These are phyloP conservation scores for Plasmodium yoelii DNA, from an alignment of 169 alveolate species.

Conservation along the genomic window DNA sequence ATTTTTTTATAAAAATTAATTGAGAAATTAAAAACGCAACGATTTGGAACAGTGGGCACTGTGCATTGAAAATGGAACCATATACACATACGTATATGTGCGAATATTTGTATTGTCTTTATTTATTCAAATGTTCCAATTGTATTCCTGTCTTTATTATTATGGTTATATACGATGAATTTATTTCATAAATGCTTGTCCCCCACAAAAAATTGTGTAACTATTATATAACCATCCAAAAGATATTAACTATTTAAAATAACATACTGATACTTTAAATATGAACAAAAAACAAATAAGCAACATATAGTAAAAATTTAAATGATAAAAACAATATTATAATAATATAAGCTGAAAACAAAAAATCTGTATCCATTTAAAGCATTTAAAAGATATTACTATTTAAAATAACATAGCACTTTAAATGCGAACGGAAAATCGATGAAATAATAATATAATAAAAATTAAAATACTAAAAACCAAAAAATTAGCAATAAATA, in stretches of 20 bases:
- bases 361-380: too few relatives aligned
- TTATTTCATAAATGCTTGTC: not conserved
- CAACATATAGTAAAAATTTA: too few relatives aligned
- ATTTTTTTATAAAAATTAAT: too few relatives aligned
- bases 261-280: not conserved
- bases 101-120: not conserved
- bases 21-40: too few relatives aligned
- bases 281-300: not conserved
- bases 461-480: not conserved
- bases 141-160: not conserved
- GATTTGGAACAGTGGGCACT: too few relatives aligned
- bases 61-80: too few relatives aligned
- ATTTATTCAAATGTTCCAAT: not conserved
- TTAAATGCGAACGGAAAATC: not conserved
- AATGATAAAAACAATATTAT: too few relatives aligned
- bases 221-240: not conserved
- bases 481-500: not conserved
- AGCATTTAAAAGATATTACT: too few relatives aligned
- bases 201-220: not conserved
- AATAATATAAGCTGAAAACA: too few relatives aligned
- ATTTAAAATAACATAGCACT: too few relatives aligned
- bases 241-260: not conserved
- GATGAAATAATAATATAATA: not conserved
- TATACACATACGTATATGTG: slow-evolving; percentile 13
- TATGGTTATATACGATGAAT: not conserved